Conservation (phyloP, 257 asterid species). For the Jasminum sambac region DNA sequence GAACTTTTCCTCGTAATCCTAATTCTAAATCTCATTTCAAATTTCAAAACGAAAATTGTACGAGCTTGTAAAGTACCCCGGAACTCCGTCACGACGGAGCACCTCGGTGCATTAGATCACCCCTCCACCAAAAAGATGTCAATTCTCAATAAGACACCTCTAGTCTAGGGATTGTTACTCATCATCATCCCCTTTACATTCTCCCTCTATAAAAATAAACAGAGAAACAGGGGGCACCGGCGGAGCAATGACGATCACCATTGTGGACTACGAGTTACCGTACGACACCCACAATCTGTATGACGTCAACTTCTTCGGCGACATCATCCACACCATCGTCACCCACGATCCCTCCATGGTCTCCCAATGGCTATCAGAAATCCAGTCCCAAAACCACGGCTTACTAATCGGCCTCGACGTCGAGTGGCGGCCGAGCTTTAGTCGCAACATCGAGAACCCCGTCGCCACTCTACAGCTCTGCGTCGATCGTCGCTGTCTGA, state of each 20-base stretch:
- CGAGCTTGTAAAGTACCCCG: too few species aligned
- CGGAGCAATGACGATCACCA: background rate
- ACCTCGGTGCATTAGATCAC: too few species aligned
- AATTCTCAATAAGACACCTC: too few species aligned
- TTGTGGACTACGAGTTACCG: slow-evolving; percentile 32
- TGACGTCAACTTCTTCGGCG: slow-evolving; percentile 37
- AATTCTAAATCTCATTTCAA: too few species aligned
- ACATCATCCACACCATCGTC: slow-evolving; percentile 39
- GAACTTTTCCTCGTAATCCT: too few species aligned
- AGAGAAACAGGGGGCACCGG: background rate
- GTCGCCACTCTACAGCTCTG: slow-evolving; percentile 58
- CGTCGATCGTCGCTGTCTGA: slow-evolving; percentile 45
- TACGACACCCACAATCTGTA: slow-evolving; percentile 43
- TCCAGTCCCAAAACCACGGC: slow-evolving; percentile 21
- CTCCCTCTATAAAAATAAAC: background rate
- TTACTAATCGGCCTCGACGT: slow-evolving; percentile 49
- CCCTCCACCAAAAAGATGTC: too few species aligned
- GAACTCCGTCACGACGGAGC: too few species aligned
- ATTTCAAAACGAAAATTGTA: too few species aligned
- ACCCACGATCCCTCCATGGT: slow-evolving; percentile 27
- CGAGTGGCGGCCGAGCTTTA: slow-evolving; percentile 53
- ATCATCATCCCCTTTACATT: too few species aligned
- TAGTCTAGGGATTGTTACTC: too few species aligned
- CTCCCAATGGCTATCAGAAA: slow-evolving; percentile 20
- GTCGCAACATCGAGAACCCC: slow-evolving; percentile 32